phyloP scores from a whole-genome alignment of 345 rosid genomes.

The Dovyalis caffra region DNA sequence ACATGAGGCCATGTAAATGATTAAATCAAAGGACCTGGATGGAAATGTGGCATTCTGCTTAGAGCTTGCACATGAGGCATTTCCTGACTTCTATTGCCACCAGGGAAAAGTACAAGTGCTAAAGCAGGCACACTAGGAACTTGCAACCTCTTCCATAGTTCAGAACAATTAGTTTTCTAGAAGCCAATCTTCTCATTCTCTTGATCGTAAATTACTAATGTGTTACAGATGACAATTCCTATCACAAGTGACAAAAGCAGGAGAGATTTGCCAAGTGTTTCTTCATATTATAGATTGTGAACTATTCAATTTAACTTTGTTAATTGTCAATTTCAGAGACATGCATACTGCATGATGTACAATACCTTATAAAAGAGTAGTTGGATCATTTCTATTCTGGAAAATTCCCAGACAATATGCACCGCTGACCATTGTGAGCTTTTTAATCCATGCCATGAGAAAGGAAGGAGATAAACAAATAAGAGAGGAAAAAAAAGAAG shows the following conservation, averaged over 20 bases:
- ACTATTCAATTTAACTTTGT: too few relatives aligned
- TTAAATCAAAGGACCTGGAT: slow-evolving; percentile 46
- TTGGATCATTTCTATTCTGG: slow-evolving; percentile 23
- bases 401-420: slow-evolving; percentile 36
- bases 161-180: slow-evolving; percentile 80
- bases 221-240: slow-evolving; percentile 77
- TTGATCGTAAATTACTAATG: slow-evolving; percentile 74
- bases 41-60: slow-evolving; percentile 30
- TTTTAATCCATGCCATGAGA: background rate
- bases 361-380: slow-evolving; percentile 34
- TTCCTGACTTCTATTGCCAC: slow-evolving; percentile 26
- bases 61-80: slow-evolving; percentile 45
- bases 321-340: background rate
- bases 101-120: slow-evolving; percentile 28
- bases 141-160: slow-evolving; percentile 52
- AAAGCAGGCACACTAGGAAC: slow-evolving; percentile 44
- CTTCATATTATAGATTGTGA: background rate
- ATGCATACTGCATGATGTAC: background rate
- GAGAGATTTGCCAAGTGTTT: background rate
- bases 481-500: background rate
- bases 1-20: background rate
- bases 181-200: slow-evolving; percentile 72
- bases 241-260: slow-evolving; percentile 26
- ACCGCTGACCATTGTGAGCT: slow-evolving; percentile 31
- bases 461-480: too few relatives aligned